phyloP scores from a whole-genome alignment of 176 grass and related monocot genomes.

The Puya raimondii region DNA sequence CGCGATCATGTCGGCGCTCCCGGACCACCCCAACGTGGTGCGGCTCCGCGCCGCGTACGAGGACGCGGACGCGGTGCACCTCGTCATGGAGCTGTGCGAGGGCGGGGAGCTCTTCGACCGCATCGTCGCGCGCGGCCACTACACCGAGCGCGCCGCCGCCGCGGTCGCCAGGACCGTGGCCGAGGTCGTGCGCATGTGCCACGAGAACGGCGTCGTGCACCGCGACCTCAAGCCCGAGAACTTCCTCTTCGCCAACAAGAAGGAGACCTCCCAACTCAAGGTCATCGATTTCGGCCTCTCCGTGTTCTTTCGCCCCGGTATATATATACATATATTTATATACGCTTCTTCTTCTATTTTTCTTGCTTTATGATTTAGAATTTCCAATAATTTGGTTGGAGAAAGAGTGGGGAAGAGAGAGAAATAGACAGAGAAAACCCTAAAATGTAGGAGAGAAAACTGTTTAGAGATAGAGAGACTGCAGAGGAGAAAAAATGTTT shows the following conservation, averaged over 20 bases:
- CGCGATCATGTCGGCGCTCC: constrained; percentile 63
- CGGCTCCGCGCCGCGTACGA: constrained; percentile 43
- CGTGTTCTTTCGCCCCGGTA: constrained; percentile 75
- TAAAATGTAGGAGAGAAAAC: too few species aligned
- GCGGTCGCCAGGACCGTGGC: constrained; percentile 31
- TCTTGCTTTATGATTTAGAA: too few species aligned
- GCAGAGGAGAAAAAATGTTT: too few species aligned
- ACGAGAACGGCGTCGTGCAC: constrained; percentile 76
- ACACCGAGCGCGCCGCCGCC: constrained; percentile 65
- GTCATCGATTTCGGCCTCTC: constrained; percentile 83
- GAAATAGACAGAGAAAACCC: too few species aligned
- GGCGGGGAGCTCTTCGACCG: constrained; percentile 75
- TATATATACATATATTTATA: too few species aligned
- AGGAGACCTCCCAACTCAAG: constrained; percentile 59
- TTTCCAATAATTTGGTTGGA: too few species aligned
- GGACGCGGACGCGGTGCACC: constrained; percentile 63
- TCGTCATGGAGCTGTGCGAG: constrained; percentile 82
- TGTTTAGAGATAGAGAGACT: too few species aligned
- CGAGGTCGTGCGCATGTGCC: constrained; percentile 55
- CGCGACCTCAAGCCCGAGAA: constrained; percentile 94
- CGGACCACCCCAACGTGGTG: constrained; percentile 55
- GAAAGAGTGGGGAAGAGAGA: too few species aligned
- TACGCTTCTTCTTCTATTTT: too few species aligned
- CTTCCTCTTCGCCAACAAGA: constrained; percentile 54
- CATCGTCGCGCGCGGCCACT: constrained; percentile 56